Percentiles rank a stretch among this genome's conserved stretches.
These are phyloP conservation scores for Mycosphaerella sp. DNA, from an alignment of 2,329 filamentous ascomycete species.

Conservation along the genomic window DNA sequence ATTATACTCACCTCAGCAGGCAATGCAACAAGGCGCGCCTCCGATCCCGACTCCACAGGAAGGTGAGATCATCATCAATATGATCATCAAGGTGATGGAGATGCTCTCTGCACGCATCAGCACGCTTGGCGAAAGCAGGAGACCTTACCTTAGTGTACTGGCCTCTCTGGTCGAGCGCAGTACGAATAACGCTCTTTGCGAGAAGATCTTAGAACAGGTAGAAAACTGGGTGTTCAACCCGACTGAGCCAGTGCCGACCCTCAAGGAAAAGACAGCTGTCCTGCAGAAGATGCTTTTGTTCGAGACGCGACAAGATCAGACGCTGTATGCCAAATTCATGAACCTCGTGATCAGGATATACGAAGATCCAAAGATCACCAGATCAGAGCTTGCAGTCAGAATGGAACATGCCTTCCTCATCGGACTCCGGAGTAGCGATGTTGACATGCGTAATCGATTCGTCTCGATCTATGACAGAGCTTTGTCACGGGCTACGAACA, in stretches of 20 bases:
- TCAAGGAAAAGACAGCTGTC: slow-evolving; percentile 98
- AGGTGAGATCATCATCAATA: slow-evolving; percentile 76
- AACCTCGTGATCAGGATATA: slow-evolving; percentile 97
- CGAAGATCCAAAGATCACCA: slow-evolving; percentile 90
- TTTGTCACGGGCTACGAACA: slow-evolving; percentile 84
- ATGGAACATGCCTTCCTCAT: slow-evolving; percentile 98
- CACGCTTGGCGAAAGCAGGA: slow-evolving; percentile 77
- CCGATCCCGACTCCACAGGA: slow-evolving; percentile 63
- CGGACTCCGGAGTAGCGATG: slow-evolving; percentile 83
- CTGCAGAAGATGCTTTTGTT: slow-evolving; percentile 99
- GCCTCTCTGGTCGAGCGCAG: slow-evolving; percentile 95
- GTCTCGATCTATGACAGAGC: slow-evolving; percentile 95
- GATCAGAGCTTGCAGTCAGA: slow-evolving; percentile 90
- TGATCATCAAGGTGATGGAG: slow-evolving; percentile 94
- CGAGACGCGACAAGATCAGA: slow-evolving; percentile 74
- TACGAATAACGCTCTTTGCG: slow-evolving; percentile 75
- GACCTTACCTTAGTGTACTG: slow-evolving; percentile 90
- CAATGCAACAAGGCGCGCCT: slow-evolving; percentile 40
- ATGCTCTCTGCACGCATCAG: slow-evolving; percentile 90
- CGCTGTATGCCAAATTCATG: slow-evolving; percentile 85
- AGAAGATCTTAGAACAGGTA: slow-evolving; percentile 89
- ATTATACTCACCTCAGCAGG: slow-evolving; percentile 54
- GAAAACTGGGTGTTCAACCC: slow-evolving; percentile 95
- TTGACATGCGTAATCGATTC: slow-evolving; percentile 95
- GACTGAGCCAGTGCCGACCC: slow-evolving; percentile 88